Percentiles rank a stretch among this genome's conserved stretches.
Evolutionary conservation across 1,139 yeast species (phyloP).

Genomic region (Saccharomyces uvarum): DNA sequence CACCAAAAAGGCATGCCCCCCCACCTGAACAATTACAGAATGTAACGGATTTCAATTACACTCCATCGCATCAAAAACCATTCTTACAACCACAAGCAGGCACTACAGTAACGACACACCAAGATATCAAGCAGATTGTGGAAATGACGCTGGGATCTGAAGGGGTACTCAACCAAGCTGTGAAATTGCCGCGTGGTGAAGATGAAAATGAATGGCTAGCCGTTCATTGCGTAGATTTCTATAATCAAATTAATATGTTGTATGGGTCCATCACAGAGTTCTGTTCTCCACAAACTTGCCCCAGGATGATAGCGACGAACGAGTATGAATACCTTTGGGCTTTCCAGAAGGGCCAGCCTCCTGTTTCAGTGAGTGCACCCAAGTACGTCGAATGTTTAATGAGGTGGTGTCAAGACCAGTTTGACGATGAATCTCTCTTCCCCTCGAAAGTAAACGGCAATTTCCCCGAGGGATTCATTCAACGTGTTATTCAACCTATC

Average conservation of each 20-base stretch:
- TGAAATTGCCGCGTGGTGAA: conserved; percentile 87
- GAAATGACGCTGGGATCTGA: conserved; percentile 94
- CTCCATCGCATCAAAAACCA: conserved; percentile 33
- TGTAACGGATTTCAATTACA: conserved; percentile 32
- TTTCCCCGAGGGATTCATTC: conserved; percentile 62
- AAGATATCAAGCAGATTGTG: conserved; percentile 72
- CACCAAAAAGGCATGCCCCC: conserved; percentile 10
- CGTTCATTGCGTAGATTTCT: conserved; percentile 83
- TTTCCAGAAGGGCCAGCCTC: conserved; percentile 46
- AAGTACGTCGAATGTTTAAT: conserved; percentile 86
- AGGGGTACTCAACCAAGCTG: conserved; percentile 84
- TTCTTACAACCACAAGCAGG: conserved; percentile 28
- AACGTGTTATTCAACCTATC: conserved; percentile 69
- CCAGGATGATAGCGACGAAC: conserved; percentile 93
- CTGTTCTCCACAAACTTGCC: conserved; percentile 88
- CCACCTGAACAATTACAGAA: conserved; percentile 10
- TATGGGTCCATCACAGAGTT: conserved; percentile 94
- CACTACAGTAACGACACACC: conserved; percentile 47
- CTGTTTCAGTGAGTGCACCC: conserved; percentile 82
- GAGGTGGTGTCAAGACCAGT: conserved; percentile 87
- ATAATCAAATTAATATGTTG: conserved; percentile 91
- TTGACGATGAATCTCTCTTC: conserved; percentile 83
- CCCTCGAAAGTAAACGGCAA: conserved; percentile 88
- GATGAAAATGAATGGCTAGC: conserved; percentile 94
- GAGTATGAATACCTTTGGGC: conserved; percentile 92